Percentiles rank a stretch among this genome's conserved stretches.
Evolutionary conservation across 768 basidiomycete genomes (phyloP).

Genomic region (Boletus huronensis): DNA sequence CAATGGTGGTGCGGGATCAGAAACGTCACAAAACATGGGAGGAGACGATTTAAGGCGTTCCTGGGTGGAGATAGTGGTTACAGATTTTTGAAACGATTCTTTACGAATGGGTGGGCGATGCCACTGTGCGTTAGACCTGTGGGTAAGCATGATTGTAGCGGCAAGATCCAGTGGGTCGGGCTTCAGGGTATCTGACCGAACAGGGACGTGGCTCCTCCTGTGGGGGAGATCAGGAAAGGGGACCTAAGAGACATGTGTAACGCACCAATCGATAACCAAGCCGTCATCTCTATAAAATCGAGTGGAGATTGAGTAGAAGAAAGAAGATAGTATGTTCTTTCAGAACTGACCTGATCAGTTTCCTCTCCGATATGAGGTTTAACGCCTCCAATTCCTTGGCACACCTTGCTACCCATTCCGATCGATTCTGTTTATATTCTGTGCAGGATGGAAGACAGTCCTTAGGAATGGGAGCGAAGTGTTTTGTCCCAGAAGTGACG

Average conservation of each 20-base stretch:
- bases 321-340: not conserved
- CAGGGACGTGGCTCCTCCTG: slow-evolving; percentile 30
- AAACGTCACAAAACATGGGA: not conserved
- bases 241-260: not conserved
- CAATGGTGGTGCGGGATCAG: not conserved
- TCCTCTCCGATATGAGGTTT: slow-evolving; percentile 23
- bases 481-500: slow-evolving; percentile 26
- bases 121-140: slow-evolving; percentile 25
- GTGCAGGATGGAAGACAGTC: slow-evolving; percentile 22
- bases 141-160: slow-evolving; percentile 23
- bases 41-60: not conserved
- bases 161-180: slow-evolving; percentile 28
- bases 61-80: not conserved
- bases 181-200: slow-evolving; percentile 32
- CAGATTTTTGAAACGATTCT: not conserved
- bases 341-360: slow-evolving; percentile 26
- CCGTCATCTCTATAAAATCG: slow-evolving; percentile 26
- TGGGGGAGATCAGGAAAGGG: not conserved
- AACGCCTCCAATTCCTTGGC: slow-evolving; percentile 18
- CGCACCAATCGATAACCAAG: slow-evolving; percentile 30
- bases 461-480: slow-evolving; percentile 26
- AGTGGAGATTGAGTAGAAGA: not conserved
- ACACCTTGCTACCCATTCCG: slow-evolving; percentile 20
- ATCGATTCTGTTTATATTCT: slow-evolving; percentile 20
- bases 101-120: not conserved